phyloP scores from a whole-genome alignment of 306 rosid species.

The Abrus pulchellus region DNA sequence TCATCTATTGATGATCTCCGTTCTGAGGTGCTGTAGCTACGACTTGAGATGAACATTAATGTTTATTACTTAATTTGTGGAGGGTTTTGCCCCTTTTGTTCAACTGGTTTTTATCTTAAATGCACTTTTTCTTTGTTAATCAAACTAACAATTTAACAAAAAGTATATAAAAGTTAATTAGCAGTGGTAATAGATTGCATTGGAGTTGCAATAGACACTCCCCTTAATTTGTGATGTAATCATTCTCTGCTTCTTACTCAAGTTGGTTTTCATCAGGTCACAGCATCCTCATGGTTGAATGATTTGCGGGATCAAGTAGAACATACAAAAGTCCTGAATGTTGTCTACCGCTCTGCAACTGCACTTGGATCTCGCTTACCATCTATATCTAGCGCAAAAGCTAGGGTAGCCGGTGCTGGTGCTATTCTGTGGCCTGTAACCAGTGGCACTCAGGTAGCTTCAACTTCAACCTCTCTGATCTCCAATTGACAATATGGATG shows the following conservation, averaged over 20 bases:
- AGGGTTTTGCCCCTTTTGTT: conserved; percentile 24
- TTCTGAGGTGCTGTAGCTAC: conserved; percentile 71
- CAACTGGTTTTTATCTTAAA: not conserved
- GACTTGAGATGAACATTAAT: conserved; percentile 30
- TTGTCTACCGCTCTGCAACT: conserved; percentile 94
- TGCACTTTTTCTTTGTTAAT: not conserved
- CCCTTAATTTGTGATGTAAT: not conserved
- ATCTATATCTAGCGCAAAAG: conserved; percentile 91
- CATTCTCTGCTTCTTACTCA: conserved; percentile 13
- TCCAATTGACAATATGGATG: conserved; percentile 8
- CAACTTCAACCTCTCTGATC: conserved; percentile 8
- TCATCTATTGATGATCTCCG: conserved; percentile 93
- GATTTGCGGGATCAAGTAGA: conserved; percentile 95
- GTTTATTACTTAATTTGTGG: conserved; percentile 2
- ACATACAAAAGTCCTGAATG: conserved; percentile 84
- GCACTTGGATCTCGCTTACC: conserved; percentile 93
- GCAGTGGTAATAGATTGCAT: not conserved
- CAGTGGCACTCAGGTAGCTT: conserved; percentile 87
- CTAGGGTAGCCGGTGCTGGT: conserved; percentile 91
- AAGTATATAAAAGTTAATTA: not conserved
- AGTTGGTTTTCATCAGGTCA: conserved; percentile 67
- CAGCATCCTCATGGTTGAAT: conserved; percentile 93
- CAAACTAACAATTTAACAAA: not conserved
- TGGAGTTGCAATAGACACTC: not conserved
- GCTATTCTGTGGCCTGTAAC: conserved; percentile 89